Evolutionary conservation across 306 rosid genomes (phyloP), one percentile per base, ranked within the genome.

Genomic region (Dalbergia cochinchinensis): DNA sequence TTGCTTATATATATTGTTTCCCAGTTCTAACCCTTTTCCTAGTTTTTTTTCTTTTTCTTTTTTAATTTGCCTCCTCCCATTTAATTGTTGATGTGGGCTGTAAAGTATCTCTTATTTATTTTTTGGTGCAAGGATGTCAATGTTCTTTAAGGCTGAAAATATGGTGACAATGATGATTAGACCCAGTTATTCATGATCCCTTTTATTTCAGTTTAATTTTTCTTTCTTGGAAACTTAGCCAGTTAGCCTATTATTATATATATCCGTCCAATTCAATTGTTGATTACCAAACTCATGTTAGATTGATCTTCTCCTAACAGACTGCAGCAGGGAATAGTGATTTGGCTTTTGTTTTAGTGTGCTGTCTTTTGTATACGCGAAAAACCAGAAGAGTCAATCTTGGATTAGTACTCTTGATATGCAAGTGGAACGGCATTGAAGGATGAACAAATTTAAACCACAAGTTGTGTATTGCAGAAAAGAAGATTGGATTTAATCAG

Each of bases 401-500:
- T 48, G 55, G 34, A 61, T 70, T 50, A 55, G 70, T 33, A 15
- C 58, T 35, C 53, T 11, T 58, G 58, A 37, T 26, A 73, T 44
- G 82, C 74, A 54, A 54, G 60, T 1, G 3, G 60, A 54, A n/a
- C 60, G 0, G 26, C 44, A 16, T 64, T 19, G 19, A 53, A 53
- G 35, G n/a, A 53, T 57, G 20, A 20, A 16, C 16, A 19, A 31
- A 39, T 8, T 71, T 83, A 44, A 73, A 65, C 34, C 45, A 14
- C 39, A 50, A 50, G 74, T 22, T 71, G 11, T 68, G 50, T 6
- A 6, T 18, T 65, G 60, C 37, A 61, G 72, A 78, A 35, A 16
- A 50, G 45, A 42, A 13, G 77, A 16, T 69, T 74, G 88, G 71
- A 85, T 85, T 82, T 67, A 81, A 76, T 84, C 51, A 33, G 75